A percentile compares a stretch with the other conserved stretches of the same genome.
Conservation (phyloP, 306 rosid species). For the Rosa rugosa region DNA sequence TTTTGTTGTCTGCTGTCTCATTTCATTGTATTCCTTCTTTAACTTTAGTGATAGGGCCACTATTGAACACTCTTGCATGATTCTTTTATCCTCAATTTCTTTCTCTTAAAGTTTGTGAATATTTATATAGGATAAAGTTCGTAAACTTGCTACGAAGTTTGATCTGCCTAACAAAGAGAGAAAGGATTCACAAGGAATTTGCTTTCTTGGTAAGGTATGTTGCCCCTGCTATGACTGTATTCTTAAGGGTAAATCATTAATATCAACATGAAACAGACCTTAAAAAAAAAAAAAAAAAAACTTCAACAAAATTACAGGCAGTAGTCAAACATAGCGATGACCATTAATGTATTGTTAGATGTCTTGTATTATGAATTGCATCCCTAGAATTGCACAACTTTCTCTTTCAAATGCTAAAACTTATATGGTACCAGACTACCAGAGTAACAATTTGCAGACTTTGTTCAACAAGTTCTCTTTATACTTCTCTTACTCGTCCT, state of each 20-base stretch:
- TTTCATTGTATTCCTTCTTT: neutral
- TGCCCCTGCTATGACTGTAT: neutral
- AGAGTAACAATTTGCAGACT: neutral
- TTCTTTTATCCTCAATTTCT: neutral
- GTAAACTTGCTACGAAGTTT: slow-evolving; percentile 73
- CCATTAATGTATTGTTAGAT: neutral
- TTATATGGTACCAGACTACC: neutral
- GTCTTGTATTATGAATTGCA: neutral
- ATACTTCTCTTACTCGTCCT: neutral
- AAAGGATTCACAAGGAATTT: slow-evolving; percentile 98
- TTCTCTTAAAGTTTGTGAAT: slow-evolving; percentile 19
- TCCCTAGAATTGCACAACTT: neutral
- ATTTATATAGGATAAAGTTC: slow-evolving; percentile 76
- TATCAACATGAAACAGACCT: neutral
- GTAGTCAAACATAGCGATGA: neutral
- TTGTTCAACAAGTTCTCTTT: neutral
- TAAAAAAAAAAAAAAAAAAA: too few species aligned
- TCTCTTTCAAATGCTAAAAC: slow-evolving; percentile 8
- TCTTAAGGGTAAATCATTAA: neutral
- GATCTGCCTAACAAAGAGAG: slow-evolving; percentile 87
- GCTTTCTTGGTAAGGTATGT: slow-evolving; percentile 93
- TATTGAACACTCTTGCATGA: neutral
- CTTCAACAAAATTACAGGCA: neutral
- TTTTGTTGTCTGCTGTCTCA: neutral
- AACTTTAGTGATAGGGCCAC: neutral